Percentiles rank a stretch among this genome's conserved stretches.
Evolutionary conservation across 2,329 filamentous ascomycete species (phyloP).

Genomic region (Fusarium floridanum): DNA sequence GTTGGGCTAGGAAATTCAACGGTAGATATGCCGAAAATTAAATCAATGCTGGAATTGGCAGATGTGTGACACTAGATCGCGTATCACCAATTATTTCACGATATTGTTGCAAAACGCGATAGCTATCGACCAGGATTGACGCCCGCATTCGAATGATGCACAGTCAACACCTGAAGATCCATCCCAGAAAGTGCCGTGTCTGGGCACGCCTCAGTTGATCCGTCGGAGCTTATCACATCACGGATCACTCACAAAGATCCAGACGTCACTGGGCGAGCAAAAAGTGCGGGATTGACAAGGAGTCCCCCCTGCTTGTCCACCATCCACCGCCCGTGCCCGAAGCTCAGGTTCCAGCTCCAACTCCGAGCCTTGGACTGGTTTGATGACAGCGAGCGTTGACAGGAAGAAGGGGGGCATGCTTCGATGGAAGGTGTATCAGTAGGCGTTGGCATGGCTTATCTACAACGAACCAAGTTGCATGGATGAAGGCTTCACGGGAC

Average conservation of each 20-base stretch:
- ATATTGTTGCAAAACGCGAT: background rate
- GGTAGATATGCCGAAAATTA: background rate
- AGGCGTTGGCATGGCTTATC: background rate
- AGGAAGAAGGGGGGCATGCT: background rate
- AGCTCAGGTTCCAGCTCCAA: background rate
- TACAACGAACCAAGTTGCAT: background rate
- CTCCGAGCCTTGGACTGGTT: background rate
- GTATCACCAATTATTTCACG: background rate
- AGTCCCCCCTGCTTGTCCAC: slow-evolving; percentile 7
- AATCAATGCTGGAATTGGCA: background rate
- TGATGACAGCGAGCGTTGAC: background rate
- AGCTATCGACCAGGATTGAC: slow-evolving; percentile 12
- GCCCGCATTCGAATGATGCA: background rate
- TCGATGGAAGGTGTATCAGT: background rate
- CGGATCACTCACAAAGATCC: slow-evolving; percentile 7
- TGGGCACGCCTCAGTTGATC: slow-evolving; percentile 11
- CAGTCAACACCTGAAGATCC: slow-evolving; percentile 17
- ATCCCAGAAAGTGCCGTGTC: slow-evolving; percentile 10
- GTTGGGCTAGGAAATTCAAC: background rate
- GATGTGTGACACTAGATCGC: background rate
- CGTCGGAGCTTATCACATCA: slow-evolving; percentile 25
- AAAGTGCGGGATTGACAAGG: slow-evolving; percentile 18
- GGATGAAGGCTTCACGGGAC: background rate
- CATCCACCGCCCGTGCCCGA: slow-evolving; percentile 2
- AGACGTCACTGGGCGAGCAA: slow-evolving; percentile 9